These are phyloP conservation scores for Leccinum rimulosum DNA, from an alignment of 768 basidiomycete genomes.

Conservation along the genomic window DNA sequence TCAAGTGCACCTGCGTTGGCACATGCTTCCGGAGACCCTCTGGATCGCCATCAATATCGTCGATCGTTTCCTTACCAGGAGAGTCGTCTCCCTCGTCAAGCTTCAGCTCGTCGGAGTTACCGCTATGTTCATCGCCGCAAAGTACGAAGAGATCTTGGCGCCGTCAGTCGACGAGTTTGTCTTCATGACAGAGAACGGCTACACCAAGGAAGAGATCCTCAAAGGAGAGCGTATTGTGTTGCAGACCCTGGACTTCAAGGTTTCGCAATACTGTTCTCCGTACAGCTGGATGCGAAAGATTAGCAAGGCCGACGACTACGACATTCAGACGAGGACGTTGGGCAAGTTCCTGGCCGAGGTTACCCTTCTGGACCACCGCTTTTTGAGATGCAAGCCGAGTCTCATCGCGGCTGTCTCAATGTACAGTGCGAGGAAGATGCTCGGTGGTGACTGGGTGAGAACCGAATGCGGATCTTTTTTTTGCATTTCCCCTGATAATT, in stretches of 20 bases:
- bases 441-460: slow-evolving; percentile 94
- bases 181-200: slow-evolving; percentile 95
- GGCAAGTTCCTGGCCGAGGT: slow-evolving; percentile 98
- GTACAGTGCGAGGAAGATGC: slow-evolving; percentile 93
- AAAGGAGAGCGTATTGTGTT: slow-evolving; percentile 97
- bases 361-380: slow-evolving; percentile 88
- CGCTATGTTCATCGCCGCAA: slow-evolving; percentile 98
- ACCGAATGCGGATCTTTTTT: slow-evolving; percentile 23
- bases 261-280: slow-evolving; percentile 98
- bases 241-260: slow-evolving; percentile 90
- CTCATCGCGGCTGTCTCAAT: slow-evolving; percentile 94
- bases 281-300: slow-evolving; percentile 99
- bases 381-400: slow-evolving; percentile 91
- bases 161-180: slow-evolving; percentile 98
- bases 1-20: slow-evolving; percentile 96
- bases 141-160: slow-evolving; percentile 98
- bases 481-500: neutral
- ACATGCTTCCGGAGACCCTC: slow-evolving; percentile 97
- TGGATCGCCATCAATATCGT: slow-evolving; percentile 99
- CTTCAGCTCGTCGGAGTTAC: slow-evolving; percentile 97
- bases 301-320: slow-evolving; percentile 98
- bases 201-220: slow-evolving; percentile 91
- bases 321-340: slow-evolving; percentile 94
- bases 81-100: slow-evolving; percentile 85
- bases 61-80: slow-evolving; percentile 87